Conservation (phyloP, 2,329 filamentous ascomycete genomes). For the Neonectria punicea region DNA sequence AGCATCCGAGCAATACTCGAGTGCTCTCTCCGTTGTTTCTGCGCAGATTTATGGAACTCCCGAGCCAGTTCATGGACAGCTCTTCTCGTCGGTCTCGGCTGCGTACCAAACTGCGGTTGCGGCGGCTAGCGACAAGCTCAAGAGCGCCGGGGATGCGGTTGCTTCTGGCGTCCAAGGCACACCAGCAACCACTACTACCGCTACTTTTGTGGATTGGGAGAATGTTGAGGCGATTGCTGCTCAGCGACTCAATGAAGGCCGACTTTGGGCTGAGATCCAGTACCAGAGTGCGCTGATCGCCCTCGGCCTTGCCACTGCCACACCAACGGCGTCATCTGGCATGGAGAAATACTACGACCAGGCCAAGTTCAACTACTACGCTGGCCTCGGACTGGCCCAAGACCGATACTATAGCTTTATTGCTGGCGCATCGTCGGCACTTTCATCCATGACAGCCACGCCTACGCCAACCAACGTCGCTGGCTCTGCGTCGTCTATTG, state of each 20-base stretch:
- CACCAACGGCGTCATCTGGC: slow-evolving; percentile 58
- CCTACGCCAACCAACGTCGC: slow-evolving; percentile 67
- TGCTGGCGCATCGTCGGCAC: slow-evolving; percentile 74
- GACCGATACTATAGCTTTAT: slow-evolving; percentile 82
- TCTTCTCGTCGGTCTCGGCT: slow-evolving; percentile 74
- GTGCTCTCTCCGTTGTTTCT: slow-evolving; percentile 74
- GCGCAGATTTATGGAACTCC: slow-evolving; percentile 75
- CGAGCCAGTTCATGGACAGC: slow-evolving; percentile 74
- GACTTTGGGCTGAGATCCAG: slow-evolving; percentile 76
- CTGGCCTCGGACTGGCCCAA: slow-evolving; percentile 81
- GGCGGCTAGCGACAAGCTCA: slow-evolving; percentile 68
- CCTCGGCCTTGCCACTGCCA: slow-evolving; percentile 70
- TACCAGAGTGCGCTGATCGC: slow-evolving; percentile 75
- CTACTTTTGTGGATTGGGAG: slow-evolving; percentile 59
- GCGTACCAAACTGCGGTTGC: slow-evolving; percentile 74
- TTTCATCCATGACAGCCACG: slow-evolving; percentile 68
- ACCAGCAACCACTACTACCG: slow-evolving; percentile 54
- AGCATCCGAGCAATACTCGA: slow-evolving; percentile 75
- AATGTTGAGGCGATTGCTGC: slow-evolving; percentile 73
- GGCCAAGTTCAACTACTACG: slow-evolving; percentile 77
- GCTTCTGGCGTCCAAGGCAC: slow-evolving; percentile 61
- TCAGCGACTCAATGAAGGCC: slow-evolving; percentile 75
- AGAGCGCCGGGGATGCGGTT: slow-evolving; percentile 64
- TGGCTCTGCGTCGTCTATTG: slow-evolving; percentile 60
- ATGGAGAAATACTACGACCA: slow-evolving; percentile 69